These are phyloP conservation scores for Lablab purpureus DNA, from an alignment of 306 rosid species.

Conservation along the genomic window DNA sequence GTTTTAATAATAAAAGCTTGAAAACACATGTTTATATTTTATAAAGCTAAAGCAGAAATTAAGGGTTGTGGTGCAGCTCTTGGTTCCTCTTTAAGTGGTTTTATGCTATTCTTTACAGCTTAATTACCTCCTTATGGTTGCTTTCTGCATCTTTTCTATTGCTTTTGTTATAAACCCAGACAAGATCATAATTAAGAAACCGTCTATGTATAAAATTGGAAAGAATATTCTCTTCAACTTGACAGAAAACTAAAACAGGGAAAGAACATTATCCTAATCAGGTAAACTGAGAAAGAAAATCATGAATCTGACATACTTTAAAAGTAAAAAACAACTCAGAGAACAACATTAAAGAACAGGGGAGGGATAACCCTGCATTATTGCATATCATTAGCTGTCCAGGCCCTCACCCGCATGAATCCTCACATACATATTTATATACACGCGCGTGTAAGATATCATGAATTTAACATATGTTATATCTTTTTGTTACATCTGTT, in stretches of 20 bases:
- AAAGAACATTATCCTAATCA: slow-evolving; percentile 34
- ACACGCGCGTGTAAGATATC: slow-evolving; percentile 1
- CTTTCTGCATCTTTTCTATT: slow-evolving; percentile 36
- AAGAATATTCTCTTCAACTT: slow-evolving; percentile 35
- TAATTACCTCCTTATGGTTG: slow-evolving; percentile 8
- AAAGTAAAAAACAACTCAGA: slow-evolving; percentile 5
- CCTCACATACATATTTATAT: not conserved
- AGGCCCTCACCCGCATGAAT: not conserved
- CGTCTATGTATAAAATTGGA: slow-evolving; percentile 9
- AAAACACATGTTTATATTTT: not conserved
- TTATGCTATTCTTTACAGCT: slow-evolving; percentile 26
- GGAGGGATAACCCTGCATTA: slow-evolving; percentile 35
- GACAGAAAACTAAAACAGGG: slow-evolving; percentile 19
- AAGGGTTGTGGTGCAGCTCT: not conserved
- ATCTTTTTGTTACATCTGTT: not conserved
- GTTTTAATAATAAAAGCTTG: not conserved
- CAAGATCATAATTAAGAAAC: slow-evolving; percentile 22
- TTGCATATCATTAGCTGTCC: slow-evolving; percentile 55
- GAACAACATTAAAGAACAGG: not conserved
- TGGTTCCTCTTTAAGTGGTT: slow-evolving; percentile 1
- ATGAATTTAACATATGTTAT: slow-evolving; percentile 10
- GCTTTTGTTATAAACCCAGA: slow-evolving; percentile 24
- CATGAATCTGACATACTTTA: slow-evolving; percentile 13
- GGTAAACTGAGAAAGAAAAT: not conserved
- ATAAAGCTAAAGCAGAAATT: slow-evolving; percentile 26